phyloP scores from a whole-genome alignment of 257 asterid genomes.

The Nicotiana benthamiana region DNA sequence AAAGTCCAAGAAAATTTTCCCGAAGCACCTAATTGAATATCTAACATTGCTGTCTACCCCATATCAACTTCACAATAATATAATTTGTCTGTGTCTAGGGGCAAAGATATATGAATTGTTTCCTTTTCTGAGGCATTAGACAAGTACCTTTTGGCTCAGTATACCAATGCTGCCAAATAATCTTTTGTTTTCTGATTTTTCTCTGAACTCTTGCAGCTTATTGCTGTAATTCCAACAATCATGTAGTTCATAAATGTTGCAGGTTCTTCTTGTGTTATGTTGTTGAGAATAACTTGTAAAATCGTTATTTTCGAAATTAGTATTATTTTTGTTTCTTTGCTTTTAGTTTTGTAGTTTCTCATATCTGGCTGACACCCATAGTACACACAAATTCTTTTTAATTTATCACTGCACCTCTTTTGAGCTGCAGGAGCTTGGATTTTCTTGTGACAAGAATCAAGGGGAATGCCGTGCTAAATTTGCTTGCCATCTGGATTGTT shows the following conservation, averaged over 20 bases:
- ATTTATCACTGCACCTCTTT: slow-evolving; percentile 11
- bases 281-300: not conserved
- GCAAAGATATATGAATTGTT: not conserved
- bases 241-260: not conserved
- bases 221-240: not conserved
- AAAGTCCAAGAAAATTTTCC: not conserved
- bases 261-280: not conserved
- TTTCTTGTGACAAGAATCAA: slow-evolving; percentile 78
- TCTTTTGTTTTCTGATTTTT: not conserved
- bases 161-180: not conserved
- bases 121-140: not conserved
- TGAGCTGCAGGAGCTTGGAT: slow-evolving; percentile 84
- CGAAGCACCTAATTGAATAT: not conserved
- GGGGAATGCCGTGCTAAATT: slow-evolving; percentile 98
- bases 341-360: not conserved
- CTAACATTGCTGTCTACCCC: not conserved
- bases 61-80: not conserved
- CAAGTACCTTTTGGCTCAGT: not conserved
- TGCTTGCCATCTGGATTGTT: slow-evolving; percentile 98
- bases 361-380: slow-evolving; percentile 1
- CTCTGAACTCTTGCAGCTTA: not conserved
- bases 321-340: not conserved
- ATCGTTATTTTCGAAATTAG: not conserved
- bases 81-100: not conserved
- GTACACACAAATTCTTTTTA: not conserved